Evolutionary conservation across 31 red algal species (phyloP), one percentile per base, ranked within the genome.

Genomic region (Pterothamnion heteromorphum): DNA sequence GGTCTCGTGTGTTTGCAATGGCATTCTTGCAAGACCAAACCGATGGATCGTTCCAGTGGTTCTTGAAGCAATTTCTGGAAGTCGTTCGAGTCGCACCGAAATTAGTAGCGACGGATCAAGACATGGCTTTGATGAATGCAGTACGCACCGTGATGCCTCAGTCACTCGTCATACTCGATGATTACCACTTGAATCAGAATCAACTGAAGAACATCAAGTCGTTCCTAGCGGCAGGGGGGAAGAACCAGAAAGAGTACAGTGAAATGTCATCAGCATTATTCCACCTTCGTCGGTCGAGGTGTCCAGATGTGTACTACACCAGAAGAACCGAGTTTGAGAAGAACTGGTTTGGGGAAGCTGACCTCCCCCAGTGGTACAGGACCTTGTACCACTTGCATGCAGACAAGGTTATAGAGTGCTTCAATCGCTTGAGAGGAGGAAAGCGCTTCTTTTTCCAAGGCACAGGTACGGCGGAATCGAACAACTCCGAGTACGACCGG

Each of bases 141-240:
- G 44, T 64, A 2, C 20, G 44, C 41, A 2, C 3, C 0, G 44
- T 64, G 4, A 33, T 89, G 2, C 26, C 87, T 1, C 18, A 3
- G 0, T 58, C 43, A 0, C 0, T 23, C 4, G 2, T 72, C 0
- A n/a, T 64, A 21, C 20, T 89, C 4, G 87, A 89, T 72, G 87
- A 89, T 24, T 44, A 44, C 44, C 87, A 64, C 44, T 27, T 89
- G 3, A 89, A 89, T 4, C 37, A 89, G 44, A 57, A 89, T 44
- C 43, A 89, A 72, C 0, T 0, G 2, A 1, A 1, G 0, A 89
- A 89, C 87, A 9, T 72, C 3, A 0, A 28, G 2, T 1, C 26
- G 3, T 89, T 39, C 32, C 57, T 39, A 9, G 30, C 0, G n/a
- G 0, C 1, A 89, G 57, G 0, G 43, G 33, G 2, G 32, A 33